Conservation (phyloP, 2,329 filamentous ascomycete genomes). For the Fusarium sp. region DNA sequence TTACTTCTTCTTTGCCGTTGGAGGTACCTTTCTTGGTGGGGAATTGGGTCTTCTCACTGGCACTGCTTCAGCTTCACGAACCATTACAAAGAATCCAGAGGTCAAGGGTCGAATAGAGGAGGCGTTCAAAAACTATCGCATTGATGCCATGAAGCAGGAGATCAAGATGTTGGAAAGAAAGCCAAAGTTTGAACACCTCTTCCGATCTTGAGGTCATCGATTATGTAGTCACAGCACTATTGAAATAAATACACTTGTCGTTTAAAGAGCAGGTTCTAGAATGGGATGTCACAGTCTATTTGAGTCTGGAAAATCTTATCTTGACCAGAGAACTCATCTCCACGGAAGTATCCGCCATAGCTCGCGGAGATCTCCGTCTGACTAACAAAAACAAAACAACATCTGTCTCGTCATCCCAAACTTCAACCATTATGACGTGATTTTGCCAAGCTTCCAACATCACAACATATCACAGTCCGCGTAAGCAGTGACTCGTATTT, state of each 20-base stretch:
- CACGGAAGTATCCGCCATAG: too few species aligned
- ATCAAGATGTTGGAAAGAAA: neutral
- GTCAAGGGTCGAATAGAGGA: neutral
- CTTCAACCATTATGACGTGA: neutral
- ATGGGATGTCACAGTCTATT: too few species aligned
- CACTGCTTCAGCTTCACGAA: neutral
- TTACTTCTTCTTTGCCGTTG: neutral
- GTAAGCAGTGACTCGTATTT: too few species aligned
- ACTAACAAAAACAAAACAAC: too few species aligned
- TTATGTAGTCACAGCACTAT: neutral
- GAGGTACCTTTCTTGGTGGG: neutral
- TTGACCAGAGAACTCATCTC: too few species aligned
- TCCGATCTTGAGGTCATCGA: neutral
- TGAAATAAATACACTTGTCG: too few species aligned
- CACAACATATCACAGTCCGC: too few species aligned
- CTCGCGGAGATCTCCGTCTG: too few species aligned
- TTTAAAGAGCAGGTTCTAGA: too few species aligned
- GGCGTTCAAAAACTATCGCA: constrained; percentile 2
- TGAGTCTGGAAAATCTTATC: too few species aligned
- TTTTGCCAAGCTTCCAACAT: too few species aligned
- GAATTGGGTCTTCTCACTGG: neutral
- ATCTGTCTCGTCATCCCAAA: too few species aligned
- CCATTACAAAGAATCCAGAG: neutral
- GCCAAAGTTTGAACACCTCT: constrained; percentile 2
- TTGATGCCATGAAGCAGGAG: constrained; percentile 8